phyloP scores from a whole-genome alignment of 192 early-diverging fungal genomes.

The Backusella australiensis region DNA sequence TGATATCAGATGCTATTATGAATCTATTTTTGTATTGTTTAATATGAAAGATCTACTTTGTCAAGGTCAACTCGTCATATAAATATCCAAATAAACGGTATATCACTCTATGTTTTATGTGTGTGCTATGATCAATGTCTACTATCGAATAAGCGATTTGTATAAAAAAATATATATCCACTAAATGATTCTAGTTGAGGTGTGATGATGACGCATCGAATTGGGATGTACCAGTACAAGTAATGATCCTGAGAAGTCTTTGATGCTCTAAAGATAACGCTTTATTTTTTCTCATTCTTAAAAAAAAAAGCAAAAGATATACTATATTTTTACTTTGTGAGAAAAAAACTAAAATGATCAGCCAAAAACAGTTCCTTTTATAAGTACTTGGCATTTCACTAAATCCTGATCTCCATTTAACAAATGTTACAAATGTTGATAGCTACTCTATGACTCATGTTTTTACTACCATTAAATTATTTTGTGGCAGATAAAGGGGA shows the following conservation, averaged over 20 bases:
- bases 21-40: neutral
- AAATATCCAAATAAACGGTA: neutral
- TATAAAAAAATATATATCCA: too few species aligned
- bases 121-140: neutral
- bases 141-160: neutral
- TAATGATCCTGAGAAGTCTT: too few species aligned
- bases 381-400: neutral
- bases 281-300: neutral
- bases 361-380: neutral
- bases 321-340: neutral
- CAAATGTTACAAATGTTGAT: neutral
- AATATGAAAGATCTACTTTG: neutral
- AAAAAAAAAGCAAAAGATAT: neutral
- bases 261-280: too few species aligned
- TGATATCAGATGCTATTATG: too few species aligned
- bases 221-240: too few species aligned
- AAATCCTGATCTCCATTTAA: neutral
- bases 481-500: too few species aligned
- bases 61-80: too few species aligned
- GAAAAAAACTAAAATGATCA: slow-evolving; percentile 3
- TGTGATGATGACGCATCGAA: too few species aligned
- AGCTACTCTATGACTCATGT: too few species aligned
- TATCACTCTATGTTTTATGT: neutral
- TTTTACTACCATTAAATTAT: too few species aligned
- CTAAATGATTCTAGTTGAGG: too few species aligned